phyloP scores from a whole-genome alignment of 441 rosid species.

The Bocquillonia castaneifolia region DNA sequence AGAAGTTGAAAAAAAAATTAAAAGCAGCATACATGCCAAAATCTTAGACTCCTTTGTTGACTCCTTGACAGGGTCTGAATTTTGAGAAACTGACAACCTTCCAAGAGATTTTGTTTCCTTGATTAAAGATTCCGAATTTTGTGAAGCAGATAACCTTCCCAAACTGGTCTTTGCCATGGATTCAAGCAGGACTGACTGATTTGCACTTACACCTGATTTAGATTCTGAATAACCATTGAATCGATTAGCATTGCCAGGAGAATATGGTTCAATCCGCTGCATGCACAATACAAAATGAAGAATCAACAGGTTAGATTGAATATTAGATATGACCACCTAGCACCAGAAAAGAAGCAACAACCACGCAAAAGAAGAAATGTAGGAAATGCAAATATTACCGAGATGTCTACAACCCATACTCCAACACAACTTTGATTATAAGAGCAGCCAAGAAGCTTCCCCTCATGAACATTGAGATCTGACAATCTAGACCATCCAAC shows the following conservation, averaged over 20 bases:
- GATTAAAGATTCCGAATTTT: slow-evolving; percentile 52
- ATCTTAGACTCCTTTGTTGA: slow-evolving; percentile 51
- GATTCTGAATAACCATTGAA: slow-evolving; percentile 55
- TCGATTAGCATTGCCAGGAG: slow-evolving; percentile 36
- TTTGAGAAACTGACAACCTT: slow-evolving; percentile 65
- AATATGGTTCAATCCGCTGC: slow-evolving; percentile 72
- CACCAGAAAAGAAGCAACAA: slow-evolving; percentile 19
- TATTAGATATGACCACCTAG: slow-evolving; percentile 15
- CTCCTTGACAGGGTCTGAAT: slow-evolving; percentile 45
- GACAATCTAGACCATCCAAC: slow-evolving; percentile 98
- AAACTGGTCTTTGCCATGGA: slow-evolving; percentile 50
- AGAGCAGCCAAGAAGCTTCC: slow-evolving; percentile 98
- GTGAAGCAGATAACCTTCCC: slow-evolving; percentile 67
- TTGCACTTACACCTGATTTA: slow-evolving; percentile 48
- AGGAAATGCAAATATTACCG: slow-evolving; percentile 47
- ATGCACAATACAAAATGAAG: slow-evolving; percentile 19
- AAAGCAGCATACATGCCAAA: slow-evolving; percentile 49
- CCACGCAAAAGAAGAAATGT: slow-evolving; percentile 15
- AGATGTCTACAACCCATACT: slow-evolving; percentile 96
- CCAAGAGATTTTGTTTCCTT: slow-evolving; percentile 82
- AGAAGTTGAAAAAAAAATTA: slow-evolving; percentile 3
- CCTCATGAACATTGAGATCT: slow-evolving; percentile 92
- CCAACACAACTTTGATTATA: slow-evolving; percentile 97
- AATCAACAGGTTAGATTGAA: slow-evolving; percentile 19
- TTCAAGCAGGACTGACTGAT: slow-evolving; percentile 48